Evolutionary conservation across 1,284 basidiomycete genomes (phyloP), one percentile per base, ranked within the genome.

Genomic region (Apiotrichum akiyoshidainum): DNA sequence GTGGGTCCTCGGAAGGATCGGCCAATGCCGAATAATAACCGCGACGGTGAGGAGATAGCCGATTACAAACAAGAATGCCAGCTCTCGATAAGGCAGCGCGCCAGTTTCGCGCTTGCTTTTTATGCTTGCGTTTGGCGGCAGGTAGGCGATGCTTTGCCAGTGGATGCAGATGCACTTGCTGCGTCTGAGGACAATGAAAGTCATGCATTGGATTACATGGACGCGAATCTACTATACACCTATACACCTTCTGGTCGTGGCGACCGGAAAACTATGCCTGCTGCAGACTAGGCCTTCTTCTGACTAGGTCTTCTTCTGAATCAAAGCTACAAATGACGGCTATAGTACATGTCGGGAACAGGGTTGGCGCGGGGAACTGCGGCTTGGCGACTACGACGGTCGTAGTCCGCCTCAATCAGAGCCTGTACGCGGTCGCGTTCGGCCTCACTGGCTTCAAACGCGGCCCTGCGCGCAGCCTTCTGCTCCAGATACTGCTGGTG

Each of bases 321-420:
- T 31, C 26, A 3, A 4, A 31, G 26, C 26, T 31, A 31, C 26
- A 31, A 31, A 4, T 31, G 26, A 7, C 26, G 26, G 26, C 39
- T 35, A 13, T 13, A 17, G 42, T 73, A 73, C 67, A 73, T 67
- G 13, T 48, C 60, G n/a, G 73, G 73, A 42, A 75, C 54, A 13
- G 69, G 70, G 21, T 66, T 61, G 1, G 73, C 67, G 52, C 70
- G 64, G 21, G 72, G 61, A 11, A 73, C 65, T 11, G 66, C 68
- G 55, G 66, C 65, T 46, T 63, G 66, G 48, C 73, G 66, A 17
- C 52, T 56, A 53, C 55, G 26, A 53, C 45, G 37, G 48, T 68
- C 68, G 34, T 54, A 51, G 47, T 68, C 61, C 31, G 69, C 67
- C 54, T 73, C 70, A 41, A 68, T 50, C 34, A 64, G 54, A 10